Conservation (phyloP, 2,329 filamentous ascomycete genomes). For the Aspergillus clavatus region DNA sequence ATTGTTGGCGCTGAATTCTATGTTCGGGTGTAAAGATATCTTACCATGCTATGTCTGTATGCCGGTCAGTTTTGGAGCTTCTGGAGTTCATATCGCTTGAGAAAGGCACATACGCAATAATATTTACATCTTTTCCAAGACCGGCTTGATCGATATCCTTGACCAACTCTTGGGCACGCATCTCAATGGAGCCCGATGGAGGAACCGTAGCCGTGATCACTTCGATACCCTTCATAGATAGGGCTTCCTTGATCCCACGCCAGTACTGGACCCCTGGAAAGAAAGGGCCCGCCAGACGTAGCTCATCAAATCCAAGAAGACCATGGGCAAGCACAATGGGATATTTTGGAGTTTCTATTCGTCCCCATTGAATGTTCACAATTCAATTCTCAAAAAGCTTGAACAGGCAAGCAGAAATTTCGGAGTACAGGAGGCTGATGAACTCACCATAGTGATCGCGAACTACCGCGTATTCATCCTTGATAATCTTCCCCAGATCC, state of each 20-base stretch:
- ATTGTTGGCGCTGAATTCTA: conserved; percentile 8
- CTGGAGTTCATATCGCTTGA: background rate
- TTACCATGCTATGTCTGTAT: conserved; percentile 47
- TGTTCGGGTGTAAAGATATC: conserved; percentile 4
- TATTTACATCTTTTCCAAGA: conserved; percentile 56
- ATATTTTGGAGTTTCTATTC: conserved; percentile 48
- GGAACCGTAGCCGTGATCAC: conserved; percentile 60
- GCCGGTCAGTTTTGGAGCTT: conserved; percentile 4
- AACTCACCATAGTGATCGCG: conserved; percentile 52
- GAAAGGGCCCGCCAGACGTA: conserved; percentile 50
- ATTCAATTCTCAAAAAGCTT: background rate
- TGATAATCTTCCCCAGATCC: conserved; percentile 50
- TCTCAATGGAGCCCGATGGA: conserved; percentile 56
- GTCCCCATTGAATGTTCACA: background rate
- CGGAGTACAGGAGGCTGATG: background rate
- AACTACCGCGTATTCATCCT: conserved; percentile 59
- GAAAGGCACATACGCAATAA: conserved; percentile 52
- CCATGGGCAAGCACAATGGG: conserved; percentile 61
- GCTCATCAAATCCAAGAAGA: conserved; percentile 61
- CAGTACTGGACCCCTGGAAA: conserved; percentile 60
- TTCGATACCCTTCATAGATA: conserved; percentile 52
- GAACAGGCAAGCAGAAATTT: background rate
- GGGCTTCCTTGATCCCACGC: conserved; percentile 58
- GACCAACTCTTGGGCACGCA: conserved; percentile 50
- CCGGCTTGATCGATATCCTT: conserved; percentile 51